These are phyloP conservation scores for Coemansia sp. DNA, from an alignment of 192 early-diverging fungal species.

Conservation along the genomic window DNA sequence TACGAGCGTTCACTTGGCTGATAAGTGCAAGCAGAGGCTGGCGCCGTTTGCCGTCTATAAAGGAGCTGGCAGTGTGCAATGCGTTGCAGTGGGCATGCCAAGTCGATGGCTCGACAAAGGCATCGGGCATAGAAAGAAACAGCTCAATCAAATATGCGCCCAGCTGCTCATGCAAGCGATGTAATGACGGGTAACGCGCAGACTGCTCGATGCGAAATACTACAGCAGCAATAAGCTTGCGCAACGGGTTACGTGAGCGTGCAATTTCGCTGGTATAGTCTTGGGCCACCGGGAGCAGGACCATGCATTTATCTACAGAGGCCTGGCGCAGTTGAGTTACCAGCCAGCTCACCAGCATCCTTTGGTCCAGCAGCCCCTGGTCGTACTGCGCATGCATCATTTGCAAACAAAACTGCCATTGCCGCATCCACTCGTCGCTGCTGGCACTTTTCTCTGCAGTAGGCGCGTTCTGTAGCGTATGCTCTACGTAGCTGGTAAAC, in stretches of 20 bases:
- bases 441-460: constrained; percentile 6
- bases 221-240: constrained; percentile 41
- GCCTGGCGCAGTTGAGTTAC: constrained; percentile 25
- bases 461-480: constrained; percentile 25
- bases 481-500: constrained; percentile 39
- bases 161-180: constrained; percentile 9
- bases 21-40: constrained; percentile 2
- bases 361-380: constrained; percentile 49
- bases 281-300: constrained; percentile 23
- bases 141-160: constrained; percentile 20
- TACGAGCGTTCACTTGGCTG: constrained; percentile 23
- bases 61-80: constrained; percentile 5
- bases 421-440: constrained; percentile 13
- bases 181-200: constrained; percentile 17
- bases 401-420: constrained; percentile 31
- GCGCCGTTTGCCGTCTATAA: not conserved
- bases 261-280: constrained; percentile 44
- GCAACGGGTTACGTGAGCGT: constrained; percentile 49
- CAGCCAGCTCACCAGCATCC: constrained; percentile 46
- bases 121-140: constrained; percentile 36
- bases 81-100: constrained; percentile 28
- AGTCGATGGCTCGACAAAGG: constrained; percentile 50
- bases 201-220: constrained; percentile 25
- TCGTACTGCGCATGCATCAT: constrained; percentile 42
- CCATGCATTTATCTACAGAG: constrained; percentile 42